Conservation (phyloP, 2,329 filamentous ascomycete genomes). For the Elsinoe fawcettii region DNA sequence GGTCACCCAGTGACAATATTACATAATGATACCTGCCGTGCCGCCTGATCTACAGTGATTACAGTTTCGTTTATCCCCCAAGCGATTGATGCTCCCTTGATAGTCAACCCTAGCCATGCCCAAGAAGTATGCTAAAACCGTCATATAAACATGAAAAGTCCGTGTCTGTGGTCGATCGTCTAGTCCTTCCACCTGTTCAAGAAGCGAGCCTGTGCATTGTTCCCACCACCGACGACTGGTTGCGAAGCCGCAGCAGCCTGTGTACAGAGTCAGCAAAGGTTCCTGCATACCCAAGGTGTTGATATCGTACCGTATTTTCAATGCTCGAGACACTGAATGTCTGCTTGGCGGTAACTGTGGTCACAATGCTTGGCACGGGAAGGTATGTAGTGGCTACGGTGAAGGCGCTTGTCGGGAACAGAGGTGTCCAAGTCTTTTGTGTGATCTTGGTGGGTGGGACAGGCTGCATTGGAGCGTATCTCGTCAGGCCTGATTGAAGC, state of each 20-base stretch:
- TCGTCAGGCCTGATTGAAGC: constrained; percentile 49
- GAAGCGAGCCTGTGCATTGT: constrained; percentile 40
- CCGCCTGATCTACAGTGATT: constrained; percentile 9
- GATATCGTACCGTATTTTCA: constrained; percentile 51
- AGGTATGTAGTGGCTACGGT: constrained; percentile 46
- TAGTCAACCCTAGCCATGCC: neutral
- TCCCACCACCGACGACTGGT: constrained; percentile 43
- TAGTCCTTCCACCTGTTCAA: constrained; percentile 54
- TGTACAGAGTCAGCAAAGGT: neutral
- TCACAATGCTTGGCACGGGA: constrained; percentile 37
- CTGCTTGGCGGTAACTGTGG: constrained; percentile 45
- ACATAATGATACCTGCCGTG: neutral
- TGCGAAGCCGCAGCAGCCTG: constrained; percentile 48
- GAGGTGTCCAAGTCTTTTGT: constrained; percentile 41
- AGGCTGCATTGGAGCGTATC: constrained; percentile 55
- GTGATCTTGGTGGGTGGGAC: constrained; percentile 54
- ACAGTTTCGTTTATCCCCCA: neutral
- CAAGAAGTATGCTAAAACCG: constrained; percentile 7
- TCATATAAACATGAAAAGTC: constrained; percentile 12
- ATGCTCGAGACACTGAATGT: constrained; percentile 46
- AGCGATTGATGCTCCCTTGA: neutral
- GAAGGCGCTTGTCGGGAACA: constrained; percentile 50
- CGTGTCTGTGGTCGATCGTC: neutral
- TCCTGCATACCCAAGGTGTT: neutral
- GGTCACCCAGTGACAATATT: constrained; percentile 6